phyloP scores from a whole-genome alignment of 78 protist species.

The Dictyostelium capitatum region DNA sequence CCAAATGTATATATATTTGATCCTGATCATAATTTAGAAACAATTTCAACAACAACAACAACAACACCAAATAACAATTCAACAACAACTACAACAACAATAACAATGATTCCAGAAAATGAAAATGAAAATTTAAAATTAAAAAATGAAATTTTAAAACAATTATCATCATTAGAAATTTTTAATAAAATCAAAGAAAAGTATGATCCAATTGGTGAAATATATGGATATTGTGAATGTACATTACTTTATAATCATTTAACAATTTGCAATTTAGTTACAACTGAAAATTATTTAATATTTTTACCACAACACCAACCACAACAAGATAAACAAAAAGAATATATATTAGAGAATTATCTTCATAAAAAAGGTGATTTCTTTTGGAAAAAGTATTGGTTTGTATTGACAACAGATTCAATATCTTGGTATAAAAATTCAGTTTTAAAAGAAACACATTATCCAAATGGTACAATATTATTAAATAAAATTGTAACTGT shows the following conservation, averaged over 20 bases:
- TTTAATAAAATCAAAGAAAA: background rate
- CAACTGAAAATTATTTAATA: constrained; percentile 17
- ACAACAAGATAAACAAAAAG: background rate
- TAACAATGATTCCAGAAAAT: constrained; percentile 7
- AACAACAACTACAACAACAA: background rate
- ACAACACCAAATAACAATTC: background rate
- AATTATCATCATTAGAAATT: background rate
- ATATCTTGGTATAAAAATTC: constrained; percentile 44
- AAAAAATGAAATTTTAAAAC: background rate
- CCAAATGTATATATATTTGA: constrained; percentile 34
- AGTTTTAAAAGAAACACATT: constrained; percentile 48
- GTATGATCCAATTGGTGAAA: background rate
- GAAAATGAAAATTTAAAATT: background rate
- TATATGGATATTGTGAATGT: constrained; percentile 49
- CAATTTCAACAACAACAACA: background rate
- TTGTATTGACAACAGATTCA: constrained; percentile 28
- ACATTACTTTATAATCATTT: constrained; percentile 53
- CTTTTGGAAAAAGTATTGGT: constrained; percentile 77
- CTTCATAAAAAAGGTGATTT: constrained; percentile 63
- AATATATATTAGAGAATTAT: constrained; percentile 39
- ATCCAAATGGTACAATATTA: constrained; percentile 53
- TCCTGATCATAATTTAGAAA: background rate
- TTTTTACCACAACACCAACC: constrained; percentile 50
- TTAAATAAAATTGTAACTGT: constrained; percentile 24
- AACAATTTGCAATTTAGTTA: constrained; percentile 23